Evolutionary conservation across 805 yeast genomes (phyloP).

Genomic region (Lachancea meyersii): DNA sequence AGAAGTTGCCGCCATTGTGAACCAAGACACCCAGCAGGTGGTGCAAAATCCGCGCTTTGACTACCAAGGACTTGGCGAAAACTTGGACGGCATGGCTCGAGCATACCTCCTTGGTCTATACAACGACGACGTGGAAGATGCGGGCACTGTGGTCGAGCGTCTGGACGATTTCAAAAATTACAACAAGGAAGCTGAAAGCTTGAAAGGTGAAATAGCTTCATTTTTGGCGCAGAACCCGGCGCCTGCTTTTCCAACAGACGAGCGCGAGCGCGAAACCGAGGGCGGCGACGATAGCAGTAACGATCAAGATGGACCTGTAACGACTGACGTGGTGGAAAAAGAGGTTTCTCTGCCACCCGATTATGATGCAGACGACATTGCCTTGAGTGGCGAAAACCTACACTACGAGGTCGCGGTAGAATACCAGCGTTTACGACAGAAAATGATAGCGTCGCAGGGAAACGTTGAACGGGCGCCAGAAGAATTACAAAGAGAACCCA

Average conservation of each 20-base stretch:
- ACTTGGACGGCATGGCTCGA: conserved; percentile 52
- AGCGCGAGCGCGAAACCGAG: neutral
- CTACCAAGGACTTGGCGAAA: conserved; percentile 37
- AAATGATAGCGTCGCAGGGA: conserved; percentile 42
- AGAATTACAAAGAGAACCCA: conserved; percentile 52
- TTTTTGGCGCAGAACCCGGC: conserved; percentile 19
- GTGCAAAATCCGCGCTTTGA: conserved; percentile 33
- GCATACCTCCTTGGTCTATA: conserved; percentile 56
- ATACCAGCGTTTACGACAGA: conserved; percentile 51
- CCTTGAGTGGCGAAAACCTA: conserved; percentile 29
- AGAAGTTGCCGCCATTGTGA: neutral
- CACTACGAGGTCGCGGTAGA: conserved; percentile 46
- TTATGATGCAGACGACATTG: conserved; percentile 7
- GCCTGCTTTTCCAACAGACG: neutral
- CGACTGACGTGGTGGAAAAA: conserved; percentile 29
- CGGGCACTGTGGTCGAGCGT: conserved; percentile 49
- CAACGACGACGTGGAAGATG: conserved; percentile 52
- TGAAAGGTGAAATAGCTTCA: conserved; percentile 23
- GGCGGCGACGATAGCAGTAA: neutral
- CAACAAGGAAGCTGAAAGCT: conserved; percentile 41
- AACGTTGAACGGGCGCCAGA: conserved; percentile 26
- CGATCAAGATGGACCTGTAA: conserved; percentile 22
- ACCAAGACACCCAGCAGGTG: neutral
- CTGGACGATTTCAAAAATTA: conserved; percentile 49
- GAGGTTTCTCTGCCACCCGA: conserved; percentile 15